A percentile compares a stretch with the other conserved stretches of the same genome.
phyloP scores from a whole-genome alignment of 2,329 filamentous ascomycete species.

The Monosporascus sp. region DNA sequence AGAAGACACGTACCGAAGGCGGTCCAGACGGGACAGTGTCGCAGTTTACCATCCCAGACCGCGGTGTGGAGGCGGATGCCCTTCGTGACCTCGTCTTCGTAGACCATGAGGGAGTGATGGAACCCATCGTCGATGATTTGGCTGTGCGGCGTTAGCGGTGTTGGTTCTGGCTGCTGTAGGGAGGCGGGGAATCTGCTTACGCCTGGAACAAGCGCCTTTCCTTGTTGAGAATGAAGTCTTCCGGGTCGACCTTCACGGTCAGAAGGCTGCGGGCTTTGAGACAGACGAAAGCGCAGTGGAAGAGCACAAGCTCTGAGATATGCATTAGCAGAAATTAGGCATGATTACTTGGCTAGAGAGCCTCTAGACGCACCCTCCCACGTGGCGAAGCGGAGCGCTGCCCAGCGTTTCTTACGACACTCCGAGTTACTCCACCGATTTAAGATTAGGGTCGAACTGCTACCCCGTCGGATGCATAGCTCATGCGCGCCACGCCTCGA shows the following conservation, averaged over 20 bases:
- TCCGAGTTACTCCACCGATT: conserved; percentile 44
- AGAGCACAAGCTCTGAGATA: conserved; percentile 49
- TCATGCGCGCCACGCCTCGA: conserved; percentile 49
- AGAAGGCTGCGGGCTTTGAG: conserved; percentile 46
- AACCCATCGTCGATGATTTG: conserved; percentile 51
- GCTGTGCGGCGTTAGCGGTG: conserved; percentile 27
- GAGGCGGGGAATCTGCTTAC: conserved; percentile 31
- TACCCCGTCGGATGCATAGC: conserved; percentile 45
- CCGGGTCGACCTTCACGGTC: conserved; percentile 36
- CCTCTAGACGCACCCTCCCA: conserved; percentile 48
- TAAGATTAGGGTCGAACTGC: conserved; percentile 40
- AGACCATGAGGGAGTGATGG: conserved; percentile 49
- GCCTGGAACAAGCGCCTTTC: conserved; percentile 52
- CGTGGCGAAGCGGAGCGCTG: conserved; percentile 49
- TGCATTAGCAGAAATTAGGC: conserved; percentile 10
- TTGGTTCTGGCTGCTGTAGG: background rate
- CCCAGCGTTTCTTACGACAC: conserved; percentile 45
- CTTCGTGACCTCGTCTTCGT: conserved; percentile 41
- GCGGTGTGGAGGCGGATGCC: conserved; percentile 51
- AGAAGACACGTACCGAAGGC: conserved; percentile 46
- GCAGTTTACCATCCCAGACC: conserved; percentile 48
- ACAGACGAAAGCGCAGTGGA: conserved; percentile 52
- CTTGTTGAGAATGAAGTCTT: conserved; percentile 41
- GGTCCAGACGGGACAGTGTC: conserved; percentile 56
- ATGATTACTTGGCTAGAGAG: background rate